Evolutionary conservation across 2,329 filamentous ascomycete species (phyloP).

Genomic region (Zasmidium citrigriseum): DNA sequence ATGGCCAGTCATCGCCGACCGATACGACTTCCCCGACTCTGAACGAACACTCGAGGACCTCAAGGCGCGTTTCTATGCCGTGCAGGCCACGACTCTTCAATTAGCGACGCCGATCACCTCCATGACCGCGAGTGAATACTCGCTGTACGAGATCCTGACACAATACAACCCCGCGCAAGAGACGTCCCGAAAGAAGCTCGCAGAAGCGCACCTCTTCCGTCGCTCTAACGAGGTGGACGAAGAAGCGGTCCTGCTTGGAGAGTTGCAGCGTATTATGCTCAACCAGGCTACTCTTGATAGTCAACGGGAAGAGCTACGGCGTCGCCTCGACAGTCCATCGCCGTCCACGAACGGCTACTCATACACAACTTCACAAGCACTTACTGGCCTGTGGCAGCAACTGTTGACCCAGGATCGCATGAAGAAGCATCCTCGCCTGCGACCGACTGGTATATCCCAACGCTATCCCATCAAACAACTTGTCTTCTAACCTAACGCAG

Average conservation of each 20-base stretch:
- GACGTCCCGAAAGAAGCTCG: constrained; percentile 78
- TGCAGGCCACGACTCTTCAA: constrained; percentile 80
- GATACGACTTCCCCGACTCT: constrained; percentile 57
- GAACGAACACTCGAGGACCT: constrained; percentile 80
- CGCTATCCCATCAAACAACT: background rate
- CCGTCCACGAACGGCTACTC: constrained; percentile 55
- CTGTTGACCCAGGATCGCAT: constrained; percentile 81
- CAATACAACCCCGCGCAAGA: constrained; percentile 85
- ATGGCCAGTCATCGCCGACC: constrained; percentile 89
- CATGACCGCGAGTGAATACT: constrained; percentile 86
- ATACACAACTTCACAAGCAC: constrained; percentile 78
- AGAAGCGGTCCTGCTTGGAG: constrained; percentile 83
- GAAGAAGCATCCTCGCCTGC: constrained; percentile 71
- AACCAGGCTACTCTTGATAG: constrained; percentile 83
- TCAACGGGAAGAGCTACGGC: constrained; percentile 78
- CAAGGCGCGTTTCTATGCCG: constrained; percentile 86
- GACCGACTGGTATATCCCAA: constrained; percentile 24
- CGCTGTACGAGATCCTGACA: constrained; percentile 78
- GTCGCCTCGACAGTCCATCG: constrained; percentile 76
- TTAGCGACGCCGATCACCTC: constrained; percentile 76
- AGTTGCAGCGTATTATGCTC: constrained; percentile 87
- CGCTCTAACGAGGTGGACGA: constrained; percentile 87
- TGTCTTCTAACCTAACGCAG: constrained; percentile 11
- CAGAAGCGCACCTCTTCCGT: constrained; percentile 74
- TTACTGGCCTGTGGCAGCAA: constrained; percentile 78